Evolutionary conservation across 1,139 yeast species (phyloP).

Genomic region (Suhomyces guaymorum): DNA sequence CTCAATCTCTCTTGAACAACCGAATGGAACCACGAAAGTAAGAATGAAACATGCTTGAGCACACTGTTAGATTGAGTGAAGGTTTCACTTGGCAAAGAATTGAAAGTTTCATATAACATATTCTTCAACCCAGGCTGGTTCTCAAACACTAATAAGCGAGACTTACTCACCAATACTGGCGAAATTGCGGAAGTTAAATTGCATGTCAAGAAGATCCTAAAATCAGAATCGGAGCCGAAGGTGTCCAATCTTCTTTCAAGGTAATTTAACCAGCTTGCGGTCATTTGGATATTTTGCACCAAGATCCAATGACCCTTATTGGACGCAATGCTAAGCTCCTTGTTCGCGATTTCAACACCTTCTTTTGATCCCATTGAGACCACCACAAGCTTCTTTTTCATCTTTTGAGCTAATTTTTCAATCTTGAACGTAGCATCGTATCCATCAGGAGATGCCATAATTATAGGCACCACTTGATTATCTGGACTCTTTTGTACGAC

Average conservation of each 20-base stretch:
- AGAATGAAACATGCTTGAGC: constrained; percentile 49
- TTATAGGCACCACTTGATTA: constrained; percentile 35
- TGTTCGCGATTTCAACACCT: constrained; percentile 57
- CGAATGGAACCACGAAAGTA: constrained; percentile 72
- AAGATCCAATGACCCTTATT: constrained; percentile 64
- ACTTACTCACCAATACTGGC: constrained; percentile 49
- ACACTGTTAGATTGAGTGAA: constrained; percentile 40
- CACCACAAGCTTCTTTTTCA: constrained; percentile 31
- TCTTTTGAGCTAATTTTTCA: constrained; percentile 40
- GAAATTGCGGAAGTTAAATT: constrained; percentile 55
- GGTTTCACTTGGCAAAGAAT: constrained; percentile 23
- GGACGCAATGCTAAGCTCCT: constrained; percentile 49
- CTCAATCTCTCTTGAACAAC: constrained; percentile 58
- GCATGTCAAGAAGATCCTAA: constrained; percentile 64
- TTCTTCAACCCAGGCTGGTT: constrained; percentile 60
- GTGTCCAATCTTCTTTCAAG: constrained; percentile 49
- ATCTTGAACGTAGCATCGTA: constrained; percentile 67
- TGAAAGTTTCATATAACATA: constrained; percentile 46
- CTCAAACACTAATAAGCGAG: constrained; percentile 60
- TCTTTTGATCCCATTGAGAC: constrained; percentile 81
- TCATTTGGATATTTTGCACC: constrained; percentile 76
- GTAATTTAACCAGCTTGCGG: constrained; percentile 60
- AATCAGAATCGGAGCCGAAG: constrained; percentile 22
- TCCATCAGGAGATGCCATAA: constrained; percentile 62
- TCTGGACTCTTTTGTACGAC: constrained; percentile 8